Evolutionary conservation across 2,329 filamentous ascomycete genomes (phyloP), one percentile per base, ranked within the genome.

Genomic region (Epichloe amarillans): DNA sequence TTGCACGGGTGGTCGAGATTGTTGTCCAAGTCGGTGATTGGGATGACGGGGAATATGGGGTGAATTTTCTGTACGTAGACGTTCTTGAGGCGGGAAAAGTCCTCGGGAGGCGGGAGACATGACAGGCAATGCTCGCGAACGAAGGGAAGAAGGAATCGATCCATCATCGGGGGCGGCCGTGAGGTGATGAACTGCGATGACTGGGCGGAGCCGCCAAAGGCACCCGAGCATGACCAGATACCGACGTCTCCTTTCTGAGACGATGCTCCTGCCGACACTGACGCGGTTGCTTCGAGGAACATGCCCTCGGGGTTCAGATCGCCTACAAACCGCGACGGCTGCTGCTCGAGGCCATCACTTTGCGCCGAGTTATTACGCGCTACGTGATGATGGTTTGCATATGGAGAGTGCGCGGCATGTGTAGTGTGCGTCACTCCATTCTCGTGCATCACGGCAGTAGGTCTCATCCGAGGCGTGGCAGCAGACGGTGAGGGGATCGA

Each of bases 261-360:
- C 0, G 62, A 61, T 11, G 63, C 62, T 4, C 62, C 59, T 19
- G 62, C 50, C 0, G 64, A 63, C 6, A 58, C 59, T 3, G 65
- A 63, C 3, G 64, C 64, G 2, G 74, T 75, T 1, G 74, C 76
- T 55, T 79, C 75, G 56, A 78, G 68, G 51, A 82, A 77, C 60
- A 81, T 75, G 52, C 74, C 74, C 59, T 81, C 78, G 2, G 78
- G 79, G 55, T 79, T 82, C 30, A 80, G 58, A 57, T 81, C 77
- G 17, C 77, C 76, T 38, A 81, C 72, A 50, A 80, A 81, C 6
- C 77, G 73, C 1, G 66, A 68, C 0, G 66, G 64, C 39, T 61
- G 60, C 10, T 51, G 52, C 30, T 46, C 43, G 46, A 41, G 49
- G 3, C 36, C 12, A 42, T 49, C 41, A 17, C n/a, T 40, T 8